Evolutionary conservation across 352 stramenopile species (phyloP).

Genomic region (Globisporangium yorkense): DNA sequence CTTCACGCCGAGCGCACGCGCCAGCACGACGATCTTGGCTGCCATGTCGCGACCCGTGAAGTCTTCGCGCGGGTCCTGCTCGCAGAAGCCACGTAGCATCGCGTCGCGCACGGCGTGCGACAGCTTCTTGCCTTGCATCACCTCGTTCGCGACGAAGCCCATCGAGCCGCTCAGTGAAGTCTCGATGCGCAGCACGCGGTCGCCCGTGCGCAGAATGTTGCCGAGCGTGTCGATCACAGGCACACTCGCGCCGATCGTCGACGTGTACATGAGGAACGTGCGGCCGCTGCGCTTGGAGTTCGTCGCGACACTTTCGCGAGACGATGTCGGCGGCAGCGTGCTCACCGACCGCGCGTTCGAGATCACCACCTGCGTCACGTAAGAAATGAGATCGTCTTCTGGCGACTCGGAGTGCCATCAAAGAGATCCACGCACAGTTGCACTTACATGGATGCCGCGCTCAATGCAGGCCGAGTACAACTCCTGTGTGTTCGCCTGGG

Average conservation of each 20-base stretch:
- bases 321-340: slow-evolving; percentile 41
- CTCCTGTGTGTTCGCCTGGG: slow-evolving; percentile 37
- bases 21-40: slow-evolving; percentile 64
- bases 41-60: slow-evolving; percentile 60
- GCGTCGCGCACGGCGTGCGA: slow-evolving; percentile 48
- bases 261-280: slow-evolving; percentile 79
- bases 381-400: background rate
- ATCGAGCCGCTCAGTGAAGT: slow-evolving; percentile 65
- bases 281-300: slow-evolving; percentile 27
- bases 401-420: background rate
- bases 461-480: slow-evolving; percentile 60
- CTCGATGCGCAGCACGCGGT: slow-evolving; percentile 52
- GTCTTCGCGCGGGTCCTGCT: slow-evolving; percentile 64
- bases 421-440: no score
- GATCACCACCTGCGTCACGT: slow-evolving; percentile 29
- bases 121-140: slow-evolving; percentile 64
- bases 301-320: slow-evolving; percentile 49
- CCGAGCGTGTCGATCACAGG: slow-evolving; percentile 70
- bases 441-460: slow-evolving; percentile 47
- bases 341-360: slow-evolving; percentile 64
- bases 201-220: slow-evolving; percentile 68
- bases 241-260: slow-evolving; percentile 62
- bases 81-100: slow-evolving; percentile 53
- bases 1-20: slow-evolving; percentile 52
- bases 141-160: slow-evolving; percentile 65